These are phyloP conservation scores for Magnaporthales sp. DNA, from an alignment of 2,329 filamentous ascomycete species.

Conservation along the genomic window DNA sequence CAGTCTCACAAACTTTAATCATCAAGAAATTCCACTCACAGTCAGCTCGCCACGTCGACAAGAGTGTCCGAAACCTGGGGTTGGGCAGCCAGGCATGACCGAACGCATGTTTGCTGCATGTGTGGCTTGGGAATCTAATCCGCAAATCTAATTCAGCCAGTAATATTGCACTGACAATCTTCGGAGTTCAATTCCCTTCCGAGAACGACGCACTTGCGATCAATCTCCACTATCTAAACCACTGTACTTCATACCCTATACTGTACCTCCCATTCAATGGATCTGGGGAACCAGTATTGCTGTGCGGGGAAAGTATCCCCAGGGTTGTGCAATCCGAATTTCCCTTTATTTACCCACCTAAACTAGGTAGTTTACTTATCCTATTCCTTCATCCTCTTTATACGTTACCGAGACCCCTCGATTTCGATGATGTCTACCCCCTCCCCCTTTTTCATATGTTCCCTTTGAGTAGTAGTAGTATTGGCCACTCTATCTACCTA, in stretches of 20 bases:
- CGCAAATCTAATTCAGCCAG: not conserved
- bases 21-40: not conserved
- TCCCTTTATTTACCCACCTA: not conserved
- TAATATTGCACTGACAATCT: not conserved
- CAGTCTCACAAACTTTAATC: not conserved
- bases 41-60: conserved; percentile 4
- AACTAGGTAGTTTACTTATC: not conserved
- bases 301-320: not conserved
- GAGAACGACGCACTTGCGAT: not conserved
- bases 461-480: not conserved
- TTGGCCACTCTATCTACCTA: not conserved
- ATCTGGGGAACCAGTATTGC: not conserved
- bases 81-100: conserved; percentile 5
- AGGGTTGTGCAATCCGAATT: not conserved
- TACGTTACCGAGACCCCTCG: not conserved
- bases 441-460: not conserved
- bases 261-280: not conserved
- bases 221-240: not conserved
- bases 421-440: not conserved
- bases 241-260: not conserved
- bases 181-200: not conserved
- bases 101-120: conserved; percentile 4
- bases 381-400: not conserved
- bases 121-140: not conserved
- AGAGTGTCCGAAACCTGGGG: not conserved